Percentiles rank a stretch among this genome's conserved stretches.
Evolutionary conservation across 805 yeast species (phyloP).

Genomic region (Monosporozyma unispora): DNA sequence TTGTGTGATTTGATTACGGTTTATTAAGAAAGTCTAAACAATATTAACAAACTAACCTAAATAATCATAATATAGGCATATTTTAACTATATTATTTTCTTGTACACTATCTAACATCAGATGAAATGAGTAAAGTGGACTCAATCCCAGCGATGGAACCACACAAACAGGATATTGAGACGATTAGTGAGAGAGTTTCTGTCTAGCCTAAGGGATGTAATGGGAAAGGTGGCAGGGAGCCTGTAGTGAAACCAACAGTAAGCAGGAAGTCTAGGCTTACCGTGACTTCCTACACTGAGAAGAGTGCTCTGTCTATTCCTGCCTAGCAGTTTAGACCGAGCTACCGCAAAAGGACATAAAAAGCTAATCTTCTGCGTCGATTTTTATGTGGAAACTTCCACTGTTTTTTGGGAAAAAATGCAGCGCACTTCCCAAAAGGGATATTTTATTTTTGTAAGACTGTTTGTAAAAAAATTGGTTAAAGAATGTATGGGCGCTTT

Average conservation of each 20-base stretch:
- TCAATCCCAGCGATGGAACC: neutral
- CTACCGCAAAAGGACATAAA: too few species aligned
- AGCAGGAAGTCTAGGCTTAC: too few species aligned
- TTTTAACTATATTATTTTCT: neutral
- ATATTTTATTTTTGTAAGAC: too few species aligned
- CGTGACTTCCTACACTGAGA: too few species aligned
- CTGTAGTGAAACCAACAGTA: neutral
- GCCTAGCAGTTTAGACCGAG: too few species aligned
- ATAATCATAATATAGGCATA: neutral
- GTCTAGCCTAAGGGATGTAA: neutral
- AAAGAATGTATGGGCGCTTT: too few species aligned
- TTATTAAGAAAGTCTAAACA: neutral
- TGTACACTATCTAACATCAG: neutral
- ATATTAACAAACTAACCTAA: neutral
- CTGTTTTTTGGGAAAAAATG: too few species aligned
- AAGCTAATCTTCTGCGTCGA: too few species aligned
- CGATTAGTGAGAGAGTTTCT: neutral
- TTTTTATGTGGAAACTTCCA: too few species aligned
- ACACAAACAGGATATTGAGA: neutral
- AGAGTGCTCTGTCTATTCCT: too few species aligned
- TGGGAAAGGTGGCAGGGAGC: neutral
- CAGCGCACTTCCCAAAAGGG: too few species aligned
- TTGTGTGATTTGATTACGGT: constrained; percentile 21
- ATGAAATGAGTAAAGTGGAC: neutral
- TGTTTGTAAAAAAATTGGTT: too few species aligned